These are phyloP conservation scores for Entophlyctis helioformis DNA, from an alignment of 192 early-diverging fungal species.

Conservation along the genomic window DNA sequence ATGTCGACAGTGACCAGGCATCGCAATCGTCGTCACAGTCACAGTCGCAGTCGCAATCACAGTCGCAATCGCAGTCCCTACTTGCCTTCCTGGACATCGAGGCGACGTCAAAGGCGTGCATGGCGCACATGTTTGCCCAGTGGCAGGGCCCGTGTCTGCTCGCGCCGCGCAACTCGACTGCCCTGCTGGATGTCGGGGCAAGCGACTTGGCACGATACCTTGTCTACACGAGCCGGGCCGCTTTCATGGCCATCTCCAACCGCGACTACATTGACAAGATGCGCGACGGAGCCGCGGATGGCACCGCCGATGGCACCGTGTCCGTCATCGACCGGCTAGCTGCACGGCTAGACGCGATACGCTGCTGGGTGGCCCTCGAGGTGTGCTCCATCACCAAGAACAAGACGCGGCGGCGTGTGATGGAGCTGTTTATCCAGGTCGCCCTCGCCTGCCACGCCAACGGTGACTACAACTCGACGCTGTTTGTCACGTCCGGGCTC, in stretches of 20 bases:
- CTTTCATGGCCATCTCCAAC: slow-evolving; percentile 10
- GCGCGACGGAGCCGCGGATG: background rate
- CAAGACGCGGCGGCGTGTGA: slow-evolving; percentile 21
- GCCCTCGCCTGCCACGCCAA: slow-evolving; percentile 10
- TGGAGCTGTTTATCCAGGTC: slow-evolving; percentile 38
- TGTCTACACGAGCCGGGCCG: slow-evolving; percentile 8
- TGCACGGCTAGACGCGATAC: slow-evolving; percentile 13
- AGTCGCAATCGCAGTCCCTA: background rate
- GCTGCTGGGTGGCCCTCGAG: slow-evolving; percentile 44
- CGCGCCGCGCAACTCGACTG: background rate
- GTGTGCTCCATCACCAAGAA: slow-evolving; percentile 20
- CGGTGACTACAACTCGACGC: slow-evolving; percentile 57
- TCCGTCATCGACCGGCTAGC: background rate
- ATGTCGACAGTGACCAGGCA: slow-evolving; percentile 3
- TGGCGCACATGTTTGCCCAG: background rate
- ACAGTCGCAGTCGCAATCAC: too few relatives aligned
- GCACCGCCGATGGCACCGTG: background rate
- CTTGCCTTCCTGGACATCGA: background rate
- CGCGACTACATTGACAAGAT: slow-evolving; percentile 16
- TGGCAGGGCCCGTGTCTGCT: slow-evolving; percentile 4
- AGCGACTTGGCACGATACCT: slow-evolving; percentile 38
- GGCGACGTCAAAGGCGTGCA: too few relatives aligned
- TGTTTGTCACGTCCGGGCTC: slow-evolving; percentile 52
- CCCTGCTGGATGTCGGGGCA: slow-evolving; percentile 23
- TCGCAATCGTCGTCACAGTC: background rate